Evolutionary conservation across 2,329 filamentous ascomycete genomes (phyloP), one percentile per base, ranked within the genome.

Genomic region (Ophiostoma fasciatum): DNA sequence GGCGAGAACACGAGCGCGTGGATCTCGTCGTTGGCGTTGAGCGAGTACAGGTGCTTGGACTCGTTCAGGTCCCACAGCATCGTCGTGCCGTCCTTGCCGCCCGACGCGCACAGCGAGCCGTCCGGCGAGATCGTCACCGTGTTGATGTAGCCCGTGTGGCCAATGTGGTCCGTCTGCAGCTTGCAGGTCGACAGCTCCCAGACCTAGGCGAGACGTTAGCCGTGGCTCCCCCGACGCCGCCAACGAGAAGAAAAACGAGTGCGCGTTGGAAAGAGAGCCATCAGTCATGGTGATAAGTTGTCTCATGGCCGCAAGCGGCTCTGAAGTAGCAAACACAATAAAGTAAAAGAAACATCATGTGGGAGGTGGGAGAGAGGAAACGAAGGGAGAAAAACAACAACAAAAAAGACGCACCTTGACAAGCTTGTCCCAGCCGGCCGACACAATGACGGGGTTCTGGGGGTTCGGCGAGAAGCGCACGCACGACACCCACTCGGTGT

Each of bases 31-130:
- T 88, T 90, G 62, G 90, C 90, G 68, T 87, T 90, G 61, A 98
- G 84, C 49, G 88, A 96, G 82, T 98, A 98, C 58, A 98, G 82
- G 76, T 98, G 90, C 83, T 98, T 98, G 63, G 87, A 94, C 82
- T 98, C 90, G 78, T 98, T 98, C 56, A 98, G 78, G 64, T 96
- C 90, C 90, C 90, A 98, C 55, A 98, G 84, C 90, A 96, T 98
- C 63, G 90, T 96, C 63, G 88, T 96, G 64, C 90, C 90, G 68
- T 98, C 90, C 80, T 98, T 96, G 63, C 90, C 90, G 66, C 90
- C 90, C 49, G 90, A 96, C 48, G 90, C 90, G 73, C 90, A 96
- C 58, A 98, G 87, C 44, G 90, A 96, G 58, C 90, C 90, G 64
- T 96, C 90, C 58, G 90, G 90, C 54, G 90, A 96, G 78, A 98